Conservation (phyloP, 495 filamentous ascomycete species). For the Penicillium ucsense region DNA sequence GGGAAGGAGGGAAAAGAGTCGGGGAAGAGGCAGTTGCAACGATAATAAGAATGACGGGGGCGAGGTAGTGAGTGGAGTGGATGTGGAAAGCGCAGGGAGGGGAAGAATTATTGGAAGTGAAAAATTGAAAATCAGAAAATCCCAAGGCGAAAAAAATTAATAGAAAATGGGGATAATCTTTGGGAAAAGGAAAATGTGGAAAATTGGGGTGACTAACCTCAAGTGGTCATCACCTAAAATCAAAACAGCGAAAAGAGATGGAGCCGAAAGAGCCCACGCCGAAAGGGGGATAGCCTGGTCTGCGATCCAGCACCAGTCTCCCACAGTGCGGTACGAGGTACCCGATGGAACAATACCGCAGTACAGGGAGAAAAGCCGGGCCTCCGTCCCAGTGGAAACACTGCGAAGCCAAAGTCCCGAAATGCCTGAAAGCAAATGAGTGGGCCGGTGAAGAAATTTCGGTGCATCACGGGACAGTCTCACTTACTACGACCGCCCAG, state of each 20-base stretch:
- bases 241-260: no score
- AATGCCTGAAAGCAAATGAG: slow-evolving; percentile 3
- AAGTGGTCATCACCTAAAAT: no score
- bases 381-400: slow-evolving; percentile 2
- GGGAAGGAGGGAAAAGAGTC: slow-evolving; percentile 7
- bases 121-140: slow-evolving; percentile 8
- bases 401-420: slow-evolving; percentile 15
- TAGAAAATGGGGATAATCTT: no score
- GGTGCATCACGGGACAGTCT: slow-evolving; percentile 18
- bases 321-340: neutral
- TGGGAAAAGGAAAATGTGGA: slow-evolving; percentile 2
- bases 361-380: slow-evolving; percentile 11
- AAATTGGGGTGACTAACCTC: neutral
- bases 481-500: neutral
- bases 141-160: no score
- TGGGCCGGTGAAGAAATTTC: slow-evolving; percentile 16
- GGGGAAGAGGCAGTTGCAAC: slow-evolving; percentile 13
- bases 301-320: no score
- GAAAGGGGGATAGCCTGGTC: no score
- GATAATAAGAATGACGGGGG: slow-evolving; percentile 27
- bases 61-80: slow-evolving; percentile 15
- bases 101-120: neutral
- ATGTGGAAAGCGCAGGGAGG: slow-evolving; percentile 9
- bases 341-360: slow-evolving; percentile 18
- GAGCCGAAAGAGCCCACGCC: no score